Evolutionary conservation across 208 protist genomes (phyloP).

Genomic region (Trichomonas tenax): DNA sequence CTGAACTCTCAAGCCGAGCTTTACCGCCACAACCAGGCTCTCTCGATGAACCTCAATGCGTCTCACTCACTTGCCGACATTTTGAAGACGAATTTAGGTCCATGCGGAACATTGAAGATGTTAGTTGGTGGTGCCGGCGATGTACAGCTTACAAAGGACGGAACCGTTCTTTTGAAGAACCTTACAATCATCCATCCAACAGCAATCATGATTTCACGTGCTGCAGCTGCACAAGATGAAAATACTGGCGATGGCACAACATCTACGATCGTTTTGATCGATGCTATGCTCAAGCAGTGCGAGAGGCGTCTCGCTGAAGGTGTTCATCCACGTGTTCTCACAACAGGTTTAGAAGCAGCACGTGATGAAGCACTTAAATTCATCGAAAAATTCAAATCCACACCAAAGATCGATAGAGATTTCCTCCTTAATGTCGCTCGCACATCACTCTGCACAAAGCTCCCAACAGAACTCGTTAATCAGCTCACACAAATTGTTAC

Average conservation of each 20-base stretch:
- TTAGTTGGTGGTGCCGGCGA: conserved; percentile 91
- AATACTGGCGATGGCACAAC: conserved; percentile 98
- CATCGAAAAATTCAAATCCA: conserved; percentile 63
- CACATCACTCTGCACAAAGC: conserved; percentile 38
- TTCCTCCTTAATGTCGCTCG: conserved; percentile 59
- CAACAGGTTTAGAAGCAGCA: conserved; percentile 82
- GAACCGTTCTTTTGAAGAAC: conserved; percentile 91
- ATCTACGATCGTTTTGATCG: conserved; percentile 75
- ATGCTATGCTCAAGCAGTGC: conserved; percentile 92
- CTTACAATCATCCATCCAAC: conserved; percentile 99
- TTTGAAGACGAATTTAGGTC: conserved; percentile 94
- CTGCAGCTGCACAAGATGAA: conserved; percentile 97
- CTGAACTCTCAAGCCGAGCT: not conserved
- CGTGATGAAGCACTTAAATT: conserved; percentile 53
- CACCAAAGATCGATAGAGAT: conserved; percentile 55
- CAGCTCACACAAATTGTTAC: conserved; percentile 46
- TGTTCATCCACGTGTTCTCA: conserved; percentile 88
- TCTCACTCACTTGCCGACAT: conserved; percentile 86
- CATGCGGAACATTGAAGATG: conserved; percentile 61
- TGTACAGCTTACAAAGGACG: conserved; percentile 99
- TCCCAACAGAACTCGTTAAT: conserved; percentile 59
- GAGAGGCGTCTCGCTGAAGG: conserved; percentile 89
- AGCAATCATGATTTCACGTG: conserved; percentile 91
- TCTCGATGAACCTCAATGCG: conserved; percentile 92
- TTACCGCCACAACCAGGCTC: not conserved